Percentiles rank a stretch among this genome's conserved stretches.
Conservation (phyloP, 1,139 yeast species). For the Sugiyamaella grinbergsii region DNA sequence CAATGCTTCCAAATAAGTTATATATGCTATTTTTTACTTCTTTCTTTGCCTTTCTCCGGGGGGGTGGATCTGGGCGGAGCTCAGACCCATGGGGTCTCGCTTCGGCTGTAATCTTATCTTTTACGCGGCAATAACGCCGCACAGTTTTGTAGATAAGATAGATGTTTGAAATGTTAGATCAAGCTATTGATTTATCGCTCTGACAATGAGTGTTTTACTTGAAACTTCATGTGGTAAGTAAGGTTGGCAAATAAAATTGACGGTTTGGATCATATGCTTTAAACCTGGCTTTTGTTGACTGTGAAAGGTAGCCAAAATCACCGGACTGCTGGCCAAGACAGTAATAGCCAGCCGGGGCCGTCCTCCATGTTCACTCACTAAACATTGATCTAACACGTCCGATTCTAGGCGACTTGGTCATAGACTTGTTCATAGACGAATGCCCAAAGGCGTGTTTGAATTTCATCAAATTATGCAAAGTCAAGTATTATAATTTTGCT, state of each 20-base stretch:
- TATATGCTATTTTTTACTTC: not conserved
- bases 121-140: conserved; percentile 4
- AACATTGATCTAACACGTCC: too few species aligned
- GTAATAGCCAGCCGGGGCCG: too few species aligned
- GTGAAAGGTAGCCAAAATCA: too few species aligned
- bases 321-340: too few species aligned
- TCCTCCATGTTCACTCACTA: too few species aligned
- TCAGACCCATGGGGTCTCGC: not conserved
- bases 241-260: too few species aligned
- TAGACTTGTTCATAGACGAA: conserved; percentile 50
- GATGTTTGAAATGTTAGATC: not conserved
- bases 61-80: not conserved
- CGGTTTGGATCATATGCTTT: too few species aligned
- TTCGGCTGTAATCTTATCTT: conserved; percentile 13
- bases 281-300: too few species aligned
- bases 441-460: conserved; percentile 49
- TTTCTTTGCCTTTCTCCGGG: not conserved
- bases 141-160: not conserved
- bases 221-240: conserved; percentile 56
- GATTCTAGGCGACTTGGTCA: conserved; percentile 53
- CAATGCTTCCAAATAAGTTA: conserved; percentile 45
- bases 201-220: conserved; percentile 58
- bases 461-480: conserved; percentile 58
- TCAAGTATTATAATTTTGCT: conserved; percentile 55
- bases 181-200: not conserved